Evolutionary conservation across 192 early-diverging fungal genomes (phyloP), one percentile per base, ranked within the genome.

Genomic region (Podila epigama): DNA sequence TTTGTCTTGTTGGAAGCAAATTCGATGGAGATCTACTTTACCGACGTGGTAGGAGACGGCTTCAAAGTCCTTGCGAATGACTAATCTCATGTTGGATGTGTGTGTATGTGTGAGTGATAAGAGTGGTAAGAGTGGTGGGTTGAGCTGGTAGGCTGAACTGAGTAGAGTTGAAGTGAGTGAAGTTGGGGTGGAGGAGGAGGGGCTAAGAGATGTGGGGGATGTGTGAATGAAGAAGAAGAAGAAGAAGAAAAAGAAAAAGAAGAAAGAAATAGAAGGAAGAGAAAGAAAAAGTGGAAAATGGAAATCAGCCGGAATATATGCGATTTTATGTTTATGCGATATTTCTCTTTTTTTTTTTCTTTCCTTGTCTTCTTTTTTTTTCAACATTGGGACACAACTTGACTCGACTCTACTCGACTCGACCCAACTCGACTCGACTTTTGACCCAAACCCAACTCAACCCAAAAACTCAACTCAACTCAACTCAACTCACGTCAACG

Each of bases 61-160:
- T 66, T 89, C 86, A 65, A 86, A 89, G 59, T 90, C 85, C 79
- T 89, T 80, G 60, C 92, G 88, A 68, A 93, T 89, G 69, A 90
- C 88, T 25, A 93, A 87, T 82, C 92, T 86, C 92, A 93, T 93
- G 55, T 55, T 57, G 60, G 9, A 10, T 63, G 60, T 44, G 55
- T 33, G 41, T 18, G 50, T 0, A 32, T 15, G 39, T 61, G 59
- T 22, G 35, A 18, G 63, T 20, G n/a, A 28, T 9, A 53, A 57
- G 57, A 59, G 71, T 65, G 37, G 37, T 22, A 56, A 64, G 70
- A 29, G 40, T 58, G 33, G 57, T 15, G 56, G 35, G 57, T 37
- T 1, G 41, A 42, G 59, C 22, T 60, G 33, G 59, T 7, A 20
- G 41, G 57, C 20, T 18, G 22, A n/a, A 2, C 29, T 28, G 2